Evolutionary conservation across 352 stramenopile genomes (phyloP).

Genomic region (Phytophthora vignae): DNA sequence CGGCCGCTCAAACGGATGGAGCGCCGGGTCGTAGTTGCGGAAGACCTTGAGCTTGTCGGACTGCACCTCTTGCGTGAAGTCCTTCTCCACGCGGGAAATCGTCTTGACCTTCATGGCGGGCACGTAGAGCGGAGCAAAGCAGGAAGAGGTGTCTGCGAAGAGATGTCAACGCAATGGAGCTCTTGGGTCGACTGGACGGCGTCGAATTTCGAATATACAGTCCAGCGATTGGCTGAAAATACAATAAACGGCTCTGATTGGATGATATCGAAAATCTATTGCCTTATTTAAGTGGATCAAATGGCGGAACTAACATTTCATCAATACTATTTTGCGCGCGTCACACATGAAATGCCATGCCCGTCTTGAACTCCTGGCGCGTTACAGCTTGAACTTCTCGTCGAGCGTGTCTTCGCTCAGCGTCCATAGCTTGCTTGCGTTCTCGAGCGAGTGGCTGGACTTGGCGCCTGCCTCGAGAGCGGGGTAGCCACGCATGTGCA

Average conservation of each 20-base stretch:
- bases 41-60: constrained; percentile 95
- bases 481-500: constrained; percentile 54
- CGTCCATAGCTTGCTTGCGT: constrained; percentile 52
- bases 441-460: constrained; percentile 45
- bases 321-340: constrained; percentile 30
- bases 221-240: constrained; percentile 25
- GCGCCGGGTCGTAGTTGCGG: constrained; percentile 96
- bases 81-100: constrained; percentile 95
- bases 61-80: constrained; percentile 94
- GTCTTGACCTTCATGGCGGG: constrained; percentile 99
- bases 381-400: constrained; percentile 44
- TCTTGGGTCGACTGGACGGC: constrained; percentile 41
- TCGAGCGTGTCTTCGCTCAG: constrained; percentile 55
- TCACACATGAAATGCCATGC: constrained; percentile 2
- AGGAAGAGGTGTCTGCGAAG: constrained; percentile 16
- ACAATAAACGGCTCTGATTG: constrained; percentile 8
- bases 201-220: constrained; percentile 21
- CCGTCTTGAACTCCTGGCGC: not conserved
- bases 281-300: constrained; percentile 20
- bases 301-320: constrained; percentile 5
- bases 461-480: constrained; percentile 45
- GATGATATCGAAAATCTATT: constrained; percentile 1
- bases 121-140: not conserved
- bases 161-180: constrained; percentile 23
- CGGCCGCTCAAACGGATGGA: constrained; percentile 94